These are phyloP conservation scores for Articulospora tetracladia DNA, from an alignment of 495 filamentous ascomycete genomes.

Conservation along the genomic window DNA sequence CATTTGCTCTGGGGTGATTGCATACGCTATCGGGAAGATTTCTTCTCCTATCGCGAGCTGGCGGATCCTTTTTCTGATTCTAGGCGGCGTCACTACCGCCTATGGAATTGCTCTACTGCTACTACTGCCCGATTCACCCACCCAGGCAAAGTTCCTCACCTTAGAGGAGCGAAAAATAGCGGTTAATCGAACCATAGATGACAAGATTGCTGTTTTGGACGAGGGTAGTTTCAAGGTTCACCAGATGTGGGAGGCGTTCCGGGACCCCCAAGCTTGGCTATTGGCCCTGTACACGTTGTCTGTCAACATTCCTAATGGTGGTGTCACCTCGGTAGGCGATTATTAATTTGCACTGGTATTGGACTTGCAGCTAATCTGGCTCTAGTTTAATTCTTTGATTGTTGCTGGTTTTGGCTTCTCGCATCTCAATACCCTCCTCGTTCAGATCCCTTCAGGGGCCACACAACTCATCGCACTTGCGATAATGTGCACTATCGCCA, in stretches of 20 bases:
- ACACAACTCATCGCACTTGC: neutral
- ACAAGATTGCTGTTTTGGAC: slow-evolving; percentile 24
- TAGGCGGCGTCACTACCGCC: slow-evolving; percentile 29
- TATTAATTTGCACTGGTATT: neutral
- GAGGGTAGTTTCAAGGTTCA: slow-evolving; percentile 11
- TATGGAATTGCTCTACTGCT: slow-evolving; percentile 26
- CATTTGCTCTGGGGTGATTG: slow-evolving; percentile 46
- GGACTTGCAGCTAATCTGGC: neutral
- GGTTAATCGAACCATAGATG: slow-evolving; percentile 28
- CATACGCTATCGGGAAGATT: slow-evolving; percentile 7
- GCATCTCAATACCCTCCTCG: neutral
- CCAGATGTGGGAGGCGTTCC: slow-evolving; percentile 28
- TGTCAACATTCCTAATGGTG: slow-evolving; percentile 5
- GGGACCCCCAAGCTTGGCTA: slow-evolving; percentile 16
- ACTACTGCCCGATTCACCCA: slow-evolving; percentile 29
- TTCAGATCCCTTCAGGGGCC: slow-evolving; percentile 2
- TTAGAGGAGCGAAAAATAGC: slow-evolving; percentile 39
- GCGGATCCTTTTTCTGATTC: slow-evolving; percentile 30
- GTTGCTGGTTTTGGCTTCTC: neutral
- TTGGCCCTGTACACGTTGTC: neutral
- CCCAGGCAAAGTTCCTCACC: slow-evolving; percentile 26
- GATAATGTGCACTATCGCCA: neutral
- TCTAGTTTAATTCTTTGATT: slow-evolving; percentile 4
- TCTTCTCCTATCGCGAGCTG: neutral
- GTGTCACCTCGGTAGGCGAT: neutral